A percentile compares a stretch with the other conserved stretches of the same genome.
phyloP scores from a whole-genome alignment of 2,329 filamentous ascomycete genomes.

The Pseudogymnoascus sp. region DNA sequence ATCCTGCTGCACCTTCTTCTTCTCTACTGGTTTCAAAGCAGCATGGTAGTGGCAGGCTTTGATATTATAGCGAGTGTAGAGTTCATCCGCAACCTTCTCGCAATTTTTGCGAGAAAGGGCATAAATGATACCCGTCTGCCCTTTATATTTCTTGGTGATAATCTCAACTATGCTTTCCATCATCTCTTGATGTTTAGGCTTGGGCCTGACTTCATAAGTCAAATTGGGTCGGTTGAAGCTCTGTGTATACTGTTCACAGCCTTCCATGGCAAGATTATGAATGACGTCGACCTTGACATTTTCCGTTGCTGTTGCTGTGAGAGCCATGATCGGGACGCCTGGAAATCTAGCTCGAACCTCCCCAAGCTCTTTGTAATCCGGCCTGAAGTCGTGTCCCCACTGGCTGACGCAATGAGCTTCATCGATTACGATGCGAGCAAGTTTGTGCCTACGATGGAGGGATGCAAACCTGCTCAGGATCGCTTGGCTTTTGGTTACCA shows the following conservation, averaged over 20 bases:
- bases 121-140: constrained; percentile 85
- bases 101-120: constrained; percentile 79
- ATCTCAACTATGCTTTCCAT: constrained; percentile 48
- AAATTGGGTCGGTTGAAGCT: constrained; percentile 98
- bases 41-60: constrained; percentile 83
- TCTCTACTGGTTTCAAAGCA: constrained; percentile 60
- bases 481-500: constrained; percentile 73
- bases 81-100: constrained; percentile 67
- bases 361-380: constrained; percentile 86
- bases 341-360: constrained; percentile 65
- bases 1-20: constrained; percentile 62
- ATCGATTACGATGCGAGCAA: constrained; percentile 91
- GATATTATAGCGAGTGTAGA: constrained; percentile 56
- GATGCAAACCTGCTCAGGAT: constrained; percentile 60
- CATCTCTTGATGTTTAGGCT: constrained; percentile 51
- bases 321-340: constrained; percentile 81
- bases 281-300: constrained; percentile 90
- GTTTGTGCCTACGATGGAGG: constrained; percentile 62
- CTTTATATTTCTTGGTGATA: constrained; percentile 63
- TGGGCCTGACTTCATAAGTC: constrained; percentile 74
- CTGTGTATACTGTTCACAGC: constrained; percentile 74
- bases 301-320: constrained; percentile 90
- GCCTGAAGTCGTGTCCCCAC: constrained; percentile 97
- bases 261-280: constrained; percentile 74
- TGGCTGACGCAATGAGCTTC: constrained; percentile 99